Evolutionary conservation across 148 eudicot species (phyloP).

Genomic region (Camellia sinensis): DNA sequence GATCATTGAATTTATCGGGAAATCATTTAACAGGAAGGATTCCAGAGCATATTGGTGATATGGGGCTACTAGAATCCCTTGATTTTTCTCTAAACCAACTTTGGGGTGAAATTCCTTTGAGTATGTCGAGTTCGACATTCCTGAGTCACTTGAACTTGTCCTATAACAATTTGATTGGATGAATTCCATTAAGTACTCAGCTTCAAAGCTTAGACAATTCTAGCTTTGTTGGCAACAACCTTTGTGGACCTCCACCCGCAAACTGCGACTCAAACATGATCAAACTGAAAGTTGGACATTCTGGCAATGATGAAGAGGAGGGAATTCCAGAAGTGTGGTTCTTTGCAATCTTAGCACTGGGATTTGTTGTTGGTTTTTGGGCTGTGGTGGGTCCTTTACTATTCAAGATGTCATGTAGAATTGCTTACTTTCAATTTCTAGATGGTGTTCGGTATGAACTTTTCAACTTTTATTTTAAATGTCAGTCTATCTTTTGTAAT

Average conservation of each 20-base stretch:
- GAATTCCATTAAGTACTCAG: neutral
- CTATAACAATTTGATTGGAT: neutral
- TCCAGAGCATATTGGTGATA: neutral
- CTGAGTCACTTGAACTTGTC: conserved; percentile 5
- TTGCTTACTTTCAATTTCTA: neutral
- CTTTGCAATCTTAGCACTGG: neutral
- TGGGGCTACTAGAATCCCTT: neutral
- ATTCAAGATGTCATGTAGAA: conserved; percentile 1
- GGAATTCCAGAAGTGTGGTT: neutral
- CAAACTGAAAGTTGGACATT: neutral
- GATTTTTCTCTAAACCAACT: neutral
- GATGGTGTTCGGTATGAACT: neutral
- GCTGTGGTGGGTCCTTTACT: conserved; percentile 11
- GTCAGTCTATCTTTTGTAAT: neutral
- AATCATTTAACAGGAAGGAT: neutral
- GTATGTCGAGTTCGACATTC: neutral
- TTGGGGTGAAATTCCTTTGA: neutral
- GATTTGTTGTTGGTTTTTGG: conserved; percentile 7
- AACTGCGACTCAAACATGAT: neutral
- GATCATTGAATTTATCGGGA: neutral
- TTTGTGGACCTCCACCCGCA: conserved; percentile 26
- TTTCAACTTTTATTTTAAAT: neutral
- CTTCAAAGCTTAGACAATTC: neutral
- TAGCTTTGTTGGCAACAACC: conserved; percentile 16
- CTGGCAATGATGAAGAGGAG: neutral